phyloP scores from a whole-genome alignment of 2,329 filamentous ascomycete species.

The Microsporum audouinii region DNA sequence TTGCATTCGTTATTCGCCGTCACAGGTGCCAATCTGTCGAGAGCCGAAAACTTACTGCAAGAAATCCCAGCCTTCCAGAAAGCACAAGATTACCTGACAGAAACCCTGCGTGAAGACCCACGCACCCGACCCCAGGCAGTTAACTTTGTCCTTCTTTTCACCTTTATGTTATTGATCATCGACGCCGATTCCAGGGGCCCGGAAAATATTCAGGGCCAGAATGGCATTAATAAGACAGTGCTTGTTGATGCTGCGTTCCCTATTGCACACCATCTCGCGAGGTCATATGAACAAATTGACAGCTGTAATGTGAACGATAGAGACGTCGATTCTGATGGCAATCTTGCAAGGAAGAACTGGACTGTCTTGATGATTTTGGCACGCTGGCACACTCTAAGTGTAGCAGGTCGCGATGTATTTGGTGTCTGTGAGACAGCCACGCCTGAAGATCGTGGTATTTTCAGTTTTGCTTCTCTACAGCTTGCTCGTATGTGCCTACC shows the following conservation, averaged over 20 bases:
- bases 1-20: conserved; percentile 30
- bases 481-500: conserved; percentile 27
- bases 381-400: conserved; percentile 34
- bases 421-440: conserved; percentile 29
- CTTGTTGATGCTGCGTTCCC: conserved; percentile 31
- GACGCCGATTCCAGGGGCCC: conserved; percentile 34
- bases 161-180: conserved; percentile 31
- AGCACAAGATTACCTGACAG: conserved; percentile 31
- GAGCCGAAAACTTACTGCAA: conserved; percentile 25
- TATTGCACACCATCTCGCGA: conserved; percentile 30
- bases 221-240: conserved; percentile 30
- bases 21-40: conserved; percentile 28
- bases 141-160: conserved; percentile 34
- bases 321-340: conserved; percentile 32
- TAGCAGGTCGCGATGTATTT: conserved; percentile 30
- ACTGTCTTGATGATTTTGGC: conserved; percentile 29
- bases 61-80: conserved; percentile 27
- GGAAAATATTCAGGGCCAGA: conserved; percentile 32
- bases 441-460: conserved; percentile 29
- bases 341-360: conserved; percentile 32
- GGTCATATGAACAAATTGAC: conserved; percentile 29
- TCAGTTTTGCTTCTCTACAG: conserved; percentile 27
- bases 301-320: conserved; percentile 22
- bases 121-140: conserved; percentile 23
- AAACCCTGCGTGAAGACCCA: conserved; percentile 29